A percentile compares a stretch with the other conserved stretches of the same genome.
Conservation (phyloP, 257 asterid species). For the Sherardia arvensis region DNA sequence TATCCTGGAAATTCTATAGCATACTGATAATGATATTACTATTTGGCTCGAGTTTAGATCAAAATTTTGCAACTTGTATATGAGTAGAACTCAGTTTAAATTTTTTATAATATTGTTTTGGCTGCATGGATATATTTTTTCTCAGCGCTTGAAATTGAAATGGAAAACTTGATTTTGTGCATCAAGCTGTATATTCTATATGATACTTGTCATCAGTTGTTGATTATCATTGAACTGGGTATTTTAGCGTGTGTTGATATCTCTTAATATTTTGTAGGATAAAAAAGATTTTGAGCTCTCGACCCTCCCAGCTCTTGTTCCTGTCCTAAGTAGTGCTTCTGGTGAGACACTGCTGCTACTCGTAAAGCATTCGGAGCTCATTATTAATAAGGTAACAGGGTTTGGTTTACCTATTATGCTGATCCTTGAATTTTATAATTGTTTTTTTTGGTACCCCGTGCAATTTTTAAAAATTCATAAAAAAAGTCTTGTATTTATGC, state of each 20-base stretch:
- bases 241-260: not conserved
- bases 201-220: not conserved
- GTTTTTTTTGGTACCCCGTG: not conserved
- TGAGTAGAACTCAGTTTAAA: not conserved
- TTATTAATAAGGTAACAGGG: conserved; percentile 69
- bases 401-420: conserved; percentile 1
- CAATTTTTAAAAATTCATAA: not conserved
- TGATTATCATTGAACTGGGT: not conserved
- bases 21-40: not conserved
- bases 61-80: not conserved
- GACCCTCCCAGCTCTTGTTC: conserved; percentile 94
- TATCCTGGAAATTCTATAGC: not conserved
- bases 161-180: not conserved
- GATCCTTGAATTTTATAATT: not conserved
- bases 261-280: conserved; percentile 45
- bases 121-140: not conserved
- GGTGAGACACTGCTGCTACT: conserved; percentile 94
- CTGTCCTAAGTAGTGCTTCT: conserved; percentile 82
- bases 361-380: conserved; percentile 92
- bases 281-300: conserved; percentile 89
- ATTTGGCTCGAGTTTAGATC: not conserved
- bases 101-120: not conserved
- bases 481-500: not conserved
- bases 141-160: not conserved
- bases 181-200: not conserved